Conservation (phyloP, 768 basidiomycete genomes). For the Psilocybe subaeruginosa region DNA sequence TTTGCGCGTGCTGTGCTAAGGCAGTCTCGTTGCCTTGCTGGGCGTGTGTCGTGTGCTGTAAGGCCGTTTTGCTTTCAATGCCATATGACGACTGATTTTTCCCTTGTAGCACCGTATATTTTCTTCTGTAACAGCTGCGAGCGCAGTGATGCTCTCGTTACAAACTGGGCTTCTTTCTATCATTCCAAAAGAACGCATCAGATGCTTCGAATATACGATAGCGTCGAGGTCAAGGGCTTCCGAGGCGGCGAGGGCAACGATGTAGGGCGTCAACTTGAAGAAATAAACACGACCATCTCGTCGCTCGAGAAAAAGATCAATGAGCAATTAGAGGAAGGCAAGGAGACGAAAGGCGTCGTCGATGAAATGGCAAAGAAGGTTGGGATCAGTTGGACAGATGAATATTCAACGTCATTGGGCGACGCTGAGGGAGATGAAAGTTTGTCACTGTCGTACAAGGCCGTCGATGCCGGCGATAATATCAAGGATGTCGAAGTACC, state of each 20-base stretch:
- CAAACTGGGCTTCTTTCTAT: not conserved
- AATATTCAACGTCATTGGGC: not conserved
- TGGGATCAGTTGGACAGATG: not conserved
- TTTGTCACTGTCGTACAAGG: too few species aligned
- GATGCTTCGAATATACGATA: constrained; percentile 14
- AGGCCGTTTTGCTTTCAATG: not conserved
- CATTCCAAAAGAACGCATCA: constrained; percentile 4
- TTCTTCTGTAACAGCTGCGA: constrained; percentile 10
- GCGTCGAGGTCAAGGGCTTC: constrained; percentile 9
- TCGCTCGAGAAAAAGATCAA: constrained; percentile 7
- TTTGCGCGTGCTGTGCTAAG: constrained; percentile 8
- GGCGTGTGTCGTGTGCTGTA: constrained; percentile 15
- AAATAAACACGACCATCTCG: constrained; percentile 7
- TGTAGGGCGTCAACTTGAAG: constrained; percentile 12
- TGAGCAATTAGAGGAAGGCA: constrained; percentile 6
- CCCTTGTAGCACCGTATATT: not conserved
- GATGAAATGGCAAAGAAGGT: constrained; percentile 9
- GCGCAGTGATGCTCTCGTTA: not conserved
- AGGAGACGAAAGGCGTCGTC: constrained; percentile 9
- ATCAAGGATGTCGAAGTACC: too few species aligned
- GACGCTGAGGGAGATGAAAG: not conserved
- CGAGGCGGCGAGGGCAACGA: not conserved
- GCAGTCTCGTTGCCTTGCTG: constrained; percentile 9
- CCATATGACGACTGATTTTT: too few species aligned
- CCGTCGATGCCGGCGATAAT: not conserved